phyloP scores from a whole-genome alignment of 2,329 filamentous ascomycete genomes.

The Fonsecaea pedrosoi region DNA sequence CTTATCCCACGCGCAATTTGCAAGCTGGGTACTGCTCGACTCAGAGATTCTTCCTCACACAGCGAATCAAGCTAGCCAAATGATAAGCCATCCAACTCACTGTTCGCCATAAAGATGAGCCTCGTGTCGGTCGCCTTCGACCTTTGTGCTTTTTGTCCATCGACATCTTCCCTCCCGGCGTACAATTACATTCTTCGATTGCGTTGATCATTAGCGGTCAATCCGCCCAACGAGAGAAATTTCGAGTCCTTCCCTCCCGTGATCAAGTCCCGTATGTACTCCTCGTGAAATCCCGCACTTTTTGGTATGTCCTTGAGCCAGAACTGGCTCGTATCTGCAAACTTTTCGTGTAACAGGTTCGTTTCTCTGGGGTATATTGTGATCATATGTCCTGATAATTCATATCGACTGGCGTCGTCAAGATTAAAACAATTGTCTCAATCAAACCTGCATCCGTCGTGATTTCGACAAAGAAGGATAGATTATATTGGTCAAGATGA shows the following conservation, averaged over 20 bases:
- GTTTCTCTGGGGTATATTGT: constrained; percentile 31
- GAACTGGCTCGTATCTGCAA: constrained; percentile 1
- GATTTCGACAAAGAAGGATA: constrained; percentile 7
- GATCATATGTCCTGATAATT: constrained; percentile 35
- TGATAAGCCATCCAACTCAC: background rate
- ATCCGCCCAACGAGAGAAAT: background rate
- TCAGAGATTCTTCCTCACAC: background rate
- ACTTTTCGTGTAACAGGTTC: constrained; percentile 24
- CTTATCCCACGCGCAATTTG: background rate
- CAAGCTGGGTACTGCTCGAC: background rate
- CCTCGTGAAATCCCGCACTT: constrained; percentile 22
- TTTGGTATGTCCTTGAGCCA: constrained; percentile 20
- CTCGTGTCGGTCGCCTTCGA: background rate
- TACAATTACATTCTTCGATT: constrained; percentile 12
- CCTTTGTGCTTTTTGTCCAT: constrained; percentile 4
- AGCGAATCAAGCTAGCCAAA: background rate
- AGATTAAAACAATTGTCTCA: constrained; percentile 13
- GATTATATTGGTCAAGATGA: background rate
- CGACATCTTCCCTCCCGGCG: constrained; percentile 6
- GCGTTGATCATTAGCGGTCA: background rate
- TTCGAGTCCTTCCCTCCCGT: background rate
- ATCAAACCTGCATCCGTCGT: constrained; percentile 1
- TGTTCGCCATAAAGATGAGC: background rate
- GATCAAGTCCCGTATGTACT: constrained; percentile 13
- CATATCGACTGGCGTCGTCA: constrained; percentile 29